Evolutionary conservation across 31 red algal genomes (phyloP), one percentile per base, ranked within the genome.

Genomic region (Asparagopsis taxiformis): DNA sequence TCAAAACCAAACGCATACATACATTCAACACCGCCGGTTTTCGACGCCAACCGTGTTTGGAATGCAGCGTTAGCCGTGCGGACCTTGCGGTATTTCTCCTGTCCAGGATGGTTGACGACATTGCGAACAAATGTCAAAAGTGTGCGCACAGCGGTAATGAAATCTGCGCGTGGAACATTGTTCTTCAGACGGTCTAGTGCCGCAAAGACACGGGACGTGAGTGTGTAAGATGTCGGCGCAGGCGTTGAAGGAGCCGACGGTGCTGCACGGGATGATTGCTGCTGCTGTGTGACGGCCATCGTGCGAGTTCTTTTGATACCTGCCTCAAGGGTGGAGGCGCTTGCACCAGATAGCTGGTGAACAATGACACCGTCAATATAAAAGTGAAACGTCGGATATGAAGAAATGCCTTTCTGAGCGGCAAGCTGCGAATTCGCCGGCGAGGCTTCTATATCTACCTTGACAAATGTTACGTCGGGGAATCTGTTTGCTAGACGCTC

Each of bases 381-480:
- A 46, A 87, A 85, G n/a, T 93, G 90, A 73, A 98, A 98, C 10
- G 95, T 93, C 32, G 95, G 95, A 69, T 90, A 93, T 8, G 71
- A 54, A 4, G 51, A 74, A 13, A 98, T 85, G 13, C 79, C 65
- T 39, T 65, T 74, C 59, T 79, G 44, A 49, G 44, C 60, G 38
- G 95, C 85, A 32, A 98, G 79, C 51, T 93, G 72, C 8, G 43
- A 33, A 53, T 86, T 86, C 25, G 59, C 82, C n/a, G 70, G 22
- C 54, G 78, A 66, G 50, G 71, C 77, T 36, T 99, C 96, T 21
- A 86, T 93, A 70, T 99, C 87, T 28, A 99, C 82, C 58, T 99
- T 95, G 54, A 85, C 80, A 80, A 99, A 92, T 26, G 65, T 75
- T 13, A 92, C 87, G 58, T 78, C 59, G 1, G 83, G 50, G 48